Evolutionary conservation across 208 protist genomes (phyloP), one percentile per base, ranked within the genome.

Genomic region (Blastocrithidia nonstop): DNA sequence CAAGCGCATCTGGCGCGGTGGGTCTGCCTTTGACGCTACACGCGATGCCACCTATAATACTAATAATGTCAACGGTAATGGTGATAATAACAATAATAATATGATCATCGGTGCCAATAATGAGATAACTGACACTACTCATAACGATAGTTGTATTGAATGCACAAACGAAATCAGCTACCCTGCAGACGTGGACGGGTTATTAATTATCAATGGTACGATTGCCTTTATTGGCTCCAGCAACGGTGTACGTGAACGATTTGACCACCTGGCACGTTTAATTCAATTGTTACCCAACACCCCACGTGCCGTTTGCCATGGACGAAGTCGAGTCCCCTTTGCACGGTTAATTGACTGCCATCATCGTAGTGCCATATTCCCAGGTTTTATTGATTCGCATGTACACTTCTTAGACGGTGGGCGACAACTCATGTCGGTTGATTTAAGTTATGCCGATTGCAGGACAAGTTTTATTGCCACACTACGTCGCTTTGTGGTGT

Each of bases 351-450:
- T 78, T 40, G 69, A 78, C 57, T 71, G 69, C 40, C 42, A 45
- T 36, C 39, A 57, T 40, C 45, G 44, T 39, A 45, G 54, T 32
- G 33, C 49, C 26, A 38, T 78, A 1, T 61, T 65, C 49, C 73
- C 73, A 11, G 73, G 73, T 24, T 75, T 83, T 47, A 72, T 78
- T 27, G 73, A 83, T 46, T 63, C 66, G 9, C 73, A 83, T 42
- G 54, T 67, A 26, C 68, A 78, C 53, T 61, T 83, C 42, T 31
- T 83, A 7, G 61, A 73, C 29, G 73, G 69, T 11, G 64, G 69
- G 6, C 67, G 64, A 5, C 24, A 45, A 27, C 43, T 77, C 11
- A 56, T 49, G 0, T 27, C 54, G 1, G 59, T 68, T 11, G 25
- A 61, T 19, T 41, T 83, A 5, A 9, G 37, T 33, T 45, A 38